Evolutionary conservation across 371 early-diverging fungal species (phyloP), one percentile per base, ranked within the genome.

Genomic region (Mucor piriformis): DNA sequence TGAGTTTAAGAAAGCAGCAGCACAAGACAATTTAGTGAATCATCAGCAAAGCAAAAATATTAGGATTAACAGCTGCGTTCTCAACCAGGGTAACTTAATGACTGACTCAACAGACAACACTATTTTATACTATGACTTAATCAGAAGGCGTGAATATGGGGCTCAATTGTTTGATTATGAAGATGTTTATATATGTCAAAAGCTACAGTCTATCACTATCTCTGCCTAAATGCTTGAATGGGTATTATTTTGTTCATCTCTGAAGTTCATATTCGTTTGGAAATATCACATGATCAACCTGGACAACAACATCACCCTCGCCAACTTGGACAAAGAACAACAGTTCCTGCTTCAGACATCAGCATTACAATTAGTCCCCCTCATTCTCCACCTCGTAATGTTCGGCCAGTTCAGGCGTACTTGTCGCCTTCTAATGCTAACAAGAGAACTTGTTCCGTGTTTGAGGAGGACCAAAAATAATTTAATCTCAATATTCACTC

Each of bases 81-180:
- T 46, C 29, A 59, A 23, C 27, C 53, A 59, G 4, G 15, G 44
- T 52, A 29, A 59, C 13, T 20, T 52, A 42, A 59, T 59, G 53
- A 52, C 60, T 34, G 35, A 35, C 16, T 52, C 60, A 59, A 59
- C 51, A 32, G 59, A 42, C n/a, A 33, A 59, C n/a, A 43, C 59
- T 51, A 35, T 59, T 43, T 43, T 59, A 5, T 59, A 59, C 51
- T 51, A 50, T 59, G 51, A 50, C 13, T 59, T 59, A 20, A 59
- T 59, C 16, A 43, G 25, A 32, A 59, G 42, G n/a, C 1, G 21
- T 50, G 51, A 51, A 24, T 59, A 59, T 24, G n/a, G 50, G 24
- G 27, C 21, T 43, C 51, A 50, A 50, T 51, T 59, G n/a, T 51
- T 59, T 50, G 59, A 43, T 3, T 59, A 32, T 50, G 10, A 59